Evolutionary conservation across 257 asterid species (phyloP).

Genomic region (Penstemon davidsonii): DNA sequence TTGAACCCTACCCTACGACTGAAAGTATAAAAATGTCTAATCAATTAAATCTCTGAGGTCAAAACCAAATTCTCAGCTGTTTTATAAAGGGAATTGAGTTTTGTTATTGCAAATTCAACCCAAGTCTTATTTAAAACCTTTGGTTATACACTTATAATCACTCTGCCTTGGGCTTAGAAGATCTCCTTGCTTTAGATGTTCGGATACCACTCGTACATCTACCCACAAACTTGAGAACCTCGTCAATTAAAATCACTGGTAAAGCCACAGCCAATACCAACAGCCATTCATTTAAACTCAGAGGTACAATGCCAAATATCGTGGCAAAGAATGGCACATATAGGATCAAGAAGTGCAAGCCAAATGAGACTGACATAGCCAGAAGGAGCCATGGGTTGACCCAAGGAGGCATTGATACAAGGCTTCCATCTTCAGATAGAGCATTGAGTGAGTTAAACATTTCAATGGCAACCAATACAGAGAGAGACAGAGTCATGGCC

Average conservation of each 20-base stretch:
- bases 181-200: slow-evolving; percentile 36
- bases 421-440: slow-evolving; percentile 96
- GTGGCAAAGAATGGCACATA: slow-evolving; percentile 94
- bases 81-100: slow-evolving; percentile 25
- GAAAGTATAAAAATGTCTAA: slow-evolving; percentile 39
- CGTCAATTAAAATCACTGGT: slow-evolving; percentile 86
- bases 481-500: slow-evolving; percentile 96
- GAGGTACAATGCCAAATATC: slow-evolving; percentile 85
- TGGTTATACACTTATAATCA: slow-evolving; percentile 28
- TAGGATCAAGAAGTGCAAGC: slow-evolving; percentile 87
- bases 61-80: slow-evolving; percentile 29
- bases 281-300: slow-evolving; percentile 85
- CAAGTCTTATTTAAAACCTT: slow-evolving; percentile 9
- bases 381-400: slow-evolving; percentile 93
- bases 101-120: slow-evolving; percentile 21
- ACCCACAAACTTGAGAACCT: slow-evolving; percentile 84
- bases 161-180: slow-evolving; percentile 60
- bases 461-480: slow-evolving; percentile 91
- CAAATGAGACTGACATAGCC: slow-evolving; percentile 95
- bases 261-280: slow-evolving; percentile 74
- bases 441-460: slow-evolving; percentile 98
- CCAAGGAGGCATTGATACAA: slow-evolving; percentile 96
- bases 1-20: slow-evolving; percentile 27
- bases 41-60: slow-evolving; percentile 34
- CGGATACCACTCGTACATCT: slow-evolving; percentile 61